Conservation (phyloP, 2,329 filamentous ascomycete species). For the Juglanconis sp. region DNA sequence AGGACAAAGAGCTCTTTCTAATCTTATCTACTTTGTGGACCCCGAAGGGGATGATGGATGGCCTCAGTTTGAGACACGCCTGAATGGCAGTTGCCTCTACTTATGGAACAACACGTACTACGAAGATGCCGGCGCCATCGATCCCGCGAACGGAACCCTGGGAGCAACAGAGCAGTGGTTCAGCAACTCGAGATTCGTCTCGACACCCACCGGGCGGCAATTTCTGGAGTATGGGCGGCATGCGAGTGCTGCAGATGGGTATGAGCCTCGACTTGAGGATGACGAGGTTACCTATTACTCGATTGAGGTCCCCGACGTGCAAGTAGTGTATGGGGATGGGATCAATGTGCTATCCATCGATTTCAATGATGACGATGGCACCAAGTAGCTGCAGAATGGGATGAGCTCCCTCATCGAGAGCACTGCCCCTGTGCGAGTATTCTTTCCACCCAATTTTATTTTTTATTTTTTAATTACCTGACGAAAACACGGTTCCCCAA, state of each 20-base stretch:
- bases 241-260: neutral
- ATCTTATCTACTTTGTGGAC: neutral
- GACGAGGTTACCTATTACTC: neutral
- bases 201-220: too few relatives aligned
- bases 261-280: neutral
- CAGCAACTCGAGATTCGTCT: neutral
- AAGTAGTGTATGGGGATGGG: neutral
- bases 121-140: neutral
- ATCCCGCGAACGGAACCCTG: neutral
- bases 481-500: too few relatives aligned
- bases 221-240: neutral
- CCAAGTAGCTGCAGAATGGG: too few relatives aligned
- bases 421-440: too few relatives aligned
- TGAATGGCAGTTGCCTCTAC: constrained; percentile 2
- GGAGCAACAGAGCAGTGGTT: neutral
- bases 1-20: neutral
- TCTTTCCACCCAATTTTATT: too few relatives aligned
- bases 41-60: constrained; percentile 49
- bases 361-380: neutral
- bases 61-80: neutral
- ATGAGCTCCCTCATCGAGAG: too few relatives aligned
- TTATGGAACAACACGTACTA: constrained; percentile 8
- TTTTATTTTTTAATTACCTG: too few relatives aligned
- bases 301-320: neutral
- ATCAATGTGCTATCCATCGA: neutral